Evolutionary conservation across 2,329 filamentous ascomycete species (phyloP).

Genomic region (Setomelanomma holmii): DNA sequence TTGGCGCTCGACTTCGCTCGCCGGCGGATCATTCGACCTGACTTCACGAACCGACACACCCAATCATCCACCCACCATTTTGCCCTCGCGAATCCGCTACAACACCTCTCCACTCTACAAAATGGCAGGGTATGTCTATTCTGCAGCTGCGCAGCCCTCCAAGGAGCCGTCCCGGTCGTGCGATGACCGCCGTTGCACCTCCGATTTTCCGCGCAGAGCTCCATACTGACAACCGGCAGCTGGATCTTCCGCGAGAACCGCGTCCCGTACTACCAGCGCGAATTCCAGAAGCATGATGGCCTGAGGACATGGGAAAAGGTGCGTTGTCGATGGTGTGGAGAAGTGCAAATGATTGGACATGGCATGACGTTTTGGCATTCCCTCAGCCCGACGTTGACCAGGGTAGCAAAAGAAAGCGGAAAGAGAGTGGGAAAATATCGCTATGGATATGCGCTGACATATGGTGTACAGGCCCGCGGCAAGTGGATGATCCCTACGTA

Average conservation of each 20-base stretch:
- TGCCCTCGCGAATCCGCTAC: conserved; percentile 35
- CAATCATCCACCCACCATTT: conserved; percentile 39
- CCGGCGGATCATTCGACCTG: conserved; percentile 38
- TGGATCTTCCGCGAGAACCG: conserved; percentile 75
- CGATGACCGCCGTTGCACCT: conserved; percentile 15
- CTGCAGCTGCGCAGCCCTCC: conserved; percentile 18
- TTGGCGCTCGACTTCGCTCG: conserved; percentile 23
- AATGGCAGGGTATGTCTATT: conserved; percentile 52
- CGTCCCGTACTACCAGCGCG: conserved; percentile 76
- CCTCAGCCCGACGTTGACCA: no score
- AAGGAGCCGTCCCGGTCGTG: conserved; percentile 10
- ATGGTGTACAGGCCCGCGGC: conserved; percentile 67
- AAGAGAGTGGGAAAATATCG: neutral
- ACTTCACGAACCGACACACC: conserved; percentile 35
- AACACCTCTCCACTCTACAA: conserved; percentile 47
- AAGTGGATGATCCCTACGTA: conserved; percentile 72
- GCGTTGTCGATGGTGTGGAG: conserved; percentile 50
- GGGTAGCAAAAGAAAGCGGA: neutral
- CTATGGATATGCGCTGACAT: conserved; percentile 19
- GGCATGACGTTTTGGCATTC: no score
- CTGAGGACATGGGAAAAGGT: conserved; percentile 81
- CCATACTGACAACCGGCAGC: conserved; percentile 42
- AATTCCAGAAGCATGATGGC: conserved; percentile 77
- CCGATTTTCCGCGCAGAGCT: conserved; percentile 18
- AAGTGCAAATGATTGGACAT: conserved; percentile 3